Evolutionary conservation across 139 green algal species (phyloP).

Genomic region (Closterium sp.): DNA sequence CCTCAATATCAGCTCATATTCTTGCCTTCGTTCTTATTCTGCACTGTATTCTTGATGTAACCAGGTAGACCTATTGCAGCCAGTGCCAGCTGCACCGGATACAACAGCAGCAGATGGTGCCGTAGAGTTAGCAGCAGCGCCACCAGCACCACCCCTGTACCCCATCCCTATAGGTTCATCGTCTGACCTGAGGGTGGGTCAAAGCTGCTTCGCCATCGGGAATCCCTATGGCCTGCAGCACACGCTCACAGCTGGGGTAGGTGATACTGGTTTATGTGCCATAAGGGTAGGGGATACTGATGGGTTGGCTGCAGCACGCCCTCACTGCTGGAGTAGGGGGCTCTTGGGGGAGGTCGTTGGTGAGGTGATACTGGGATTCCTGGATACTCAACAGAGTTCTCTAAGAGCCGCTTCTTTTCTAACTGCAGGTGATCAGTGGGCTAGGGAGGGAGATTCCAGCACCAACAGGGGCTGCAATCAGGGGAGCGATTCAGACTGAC

Average conservation of each 20-base stretch:
- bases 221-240: slow-evolving; percentile 63
- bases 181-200: slow-evolving; percentile 50
- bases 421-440: slow-evolving; percentile 51
- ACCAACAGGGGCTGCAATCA: slow-evolving; percentile 66
- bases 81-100: neutral
- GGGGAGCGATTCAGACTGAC: slow-evolving; percentile 76
- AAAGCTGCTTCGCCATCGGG: slow-evolving; percentile 63
- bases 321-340: neutral
- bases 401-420: neutral
- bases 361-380: neutral
- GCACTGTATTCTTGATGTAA: neutral
- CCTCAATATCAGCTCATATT: too few species aligned
- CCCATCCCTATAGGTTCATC: slow-evolving; percentile 51
- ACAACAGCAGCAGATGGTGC: neutral
- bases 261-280: neutral
- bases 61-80: neutral
- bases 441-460: slow-evolving; percentile 63
- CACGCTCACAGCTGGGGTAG: slow-evolving; percentile 64
- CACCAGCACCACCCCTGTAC: neutral
- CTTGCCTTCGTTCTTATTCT: neutral
- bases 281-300: neutral
- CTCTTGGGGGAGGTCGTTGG: neutral
- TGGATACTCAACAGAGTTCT: too few species aligned
- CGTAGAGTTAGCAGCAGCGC: neutral
- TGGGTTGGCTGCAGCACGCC: too few species aligned